A percentile compares a stretch with the other conserved stretches of the same genome.
Conservation (phyloP, 495 filamentous ascomycete species). For the Friedmanniomyces endolithicus region DNA sequence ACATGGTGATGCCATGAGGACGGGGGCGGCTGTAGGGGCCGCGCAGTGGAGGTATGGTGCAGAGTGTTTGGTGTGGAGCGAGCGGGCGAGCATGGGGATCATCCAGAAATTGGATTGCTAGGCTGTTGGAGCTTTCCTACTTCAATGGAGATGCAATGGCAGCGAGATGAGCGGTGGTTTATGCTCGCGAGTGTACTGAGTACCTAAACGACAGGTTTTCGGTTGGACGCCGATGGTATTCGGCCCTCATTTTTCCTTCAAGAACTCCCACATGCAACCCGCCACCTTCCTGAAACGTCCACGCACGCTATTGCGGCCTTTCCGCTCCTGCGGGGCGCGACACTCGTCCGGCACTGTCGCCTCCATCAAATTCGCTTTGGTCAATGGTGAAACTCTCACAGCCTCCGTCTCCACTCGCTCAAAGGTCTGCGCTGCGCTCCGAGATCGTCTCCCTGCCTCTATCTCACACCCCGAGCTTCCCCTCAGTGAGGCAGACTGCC, state of each 20-base stretch:
- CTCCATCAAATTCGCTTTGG: no score
- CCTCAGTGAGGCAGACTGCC: background rate
- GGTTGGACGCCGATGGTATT: background rate
- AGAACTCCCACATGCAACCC: background rate
- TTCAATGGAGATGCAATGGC: background rate
- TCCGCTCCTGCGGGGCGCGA: background rate
- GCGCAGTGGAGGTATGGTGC: no score
- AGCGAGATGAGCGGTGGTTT: background rate
- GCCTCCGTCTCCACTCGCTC: no score
- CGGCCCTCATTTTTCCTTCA: background rate
- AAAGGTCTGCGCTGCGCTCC: no score
- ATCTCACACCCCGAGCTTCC: no score
- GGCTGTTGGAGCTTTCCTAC: no score
- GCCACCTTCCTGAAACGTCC: background rate
- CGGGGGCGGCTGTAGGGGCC: no score
- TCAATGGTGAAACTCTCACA: no score
- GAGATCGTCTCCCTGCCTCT: background rate
- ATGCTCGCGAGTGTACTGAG: no score
- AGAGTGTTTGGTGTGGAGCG: background rate
- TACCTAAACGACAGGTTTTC: background rate
- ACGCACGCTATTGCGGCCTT: background rate
- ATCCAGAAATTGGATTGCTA: background rate
- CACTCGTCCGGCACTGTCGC: no score
- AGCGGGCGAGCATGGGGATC: background rate
- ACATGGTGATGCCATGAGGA: background rate